Evolutionary conservation across 176 grass and related monocot genomes (phyloP).

Genomic region (Ampelocalamus luodianensis): DNA sequence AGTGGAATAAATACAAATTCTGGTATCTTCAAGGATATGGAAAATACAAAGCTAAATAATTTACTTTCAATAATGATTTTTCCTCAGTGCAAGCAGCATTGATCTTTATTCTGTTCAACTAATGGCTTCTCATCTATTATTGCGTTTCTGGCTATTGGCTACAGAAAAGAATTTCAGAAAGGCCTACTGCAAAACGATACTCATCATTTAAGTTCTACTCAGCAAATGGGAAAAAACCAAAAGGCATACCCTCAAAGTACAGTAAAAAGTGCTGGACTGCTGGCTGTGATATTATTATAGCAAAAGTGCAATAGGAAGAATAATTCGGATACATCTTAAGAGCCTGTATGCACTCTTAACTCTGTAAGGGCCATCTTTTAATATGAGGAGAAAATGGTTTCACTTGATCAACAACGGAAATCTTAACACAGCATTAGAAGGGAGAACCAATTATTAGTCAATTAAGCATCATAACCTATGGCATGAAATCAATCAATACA

Average conservation of each 20-base stretch:
- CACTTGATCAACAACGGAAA: slow-evolving; percentile 5
- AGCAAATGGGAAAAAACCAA: background rate
- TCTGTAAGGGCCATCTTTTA: slow-evolving; percentile 7
- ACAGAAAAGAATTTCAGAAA: background rate
- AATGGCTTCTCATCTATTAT: background rate
- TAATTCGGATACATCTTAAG: background rate
- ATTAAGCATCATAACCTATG: background rate
- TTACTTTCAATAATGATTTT: background rate
- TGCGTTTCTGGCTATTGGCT: background rate
- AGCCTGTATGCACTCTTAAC: background rate
- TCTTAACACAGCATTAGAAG: background rate
- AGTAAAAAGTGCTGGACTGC: background rate
- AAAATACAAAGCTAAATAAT: background rate
- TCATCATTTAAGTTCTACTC: background rate
- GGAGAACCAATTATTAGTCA: background rate
- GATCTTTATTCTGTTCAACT: slow-evolving; percentile 12
- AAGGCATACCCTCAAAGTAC: background rate
- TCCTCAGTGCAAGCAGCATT: slow-evolving; percentile 7
- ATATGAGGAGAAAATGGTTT: background rate
- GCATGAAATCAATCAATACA: background rate
- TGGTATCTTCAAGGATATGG: background rate
- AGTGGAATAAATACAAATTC: slow-evolving; percentile 16
- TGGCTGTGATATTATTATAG: slow-evolving; percentile 8
- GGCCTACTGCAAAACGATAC: background rate
- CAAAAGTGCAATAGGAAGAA: slow-evolving; percentile 1